phyloP scores from a whole-genome alignment of 768 basidiomycete genomes.

The Amanita exitialis region DNA sequence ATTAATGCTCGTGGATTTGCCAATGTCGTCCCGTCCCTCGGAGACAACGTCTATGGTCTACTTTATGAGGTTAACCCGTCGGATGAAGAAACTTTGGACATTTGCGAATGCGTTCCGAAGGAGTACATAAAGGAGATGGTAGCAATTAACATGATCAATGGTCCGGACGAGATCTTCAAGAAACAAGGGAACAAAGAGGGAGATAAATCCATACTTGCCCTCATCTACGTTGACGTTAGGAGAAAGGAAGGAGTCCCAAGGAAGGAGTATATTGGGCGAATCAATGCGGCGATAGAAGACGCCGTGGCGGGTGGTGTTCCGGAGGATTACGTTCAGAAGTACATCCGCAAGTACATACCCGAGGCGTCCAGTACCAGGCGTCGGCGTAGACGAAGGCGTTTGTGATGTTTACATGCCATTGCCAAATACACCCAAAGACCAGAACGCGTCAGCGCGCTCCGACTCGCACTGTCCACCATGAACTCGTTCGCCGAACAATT shows the following conservation, averaged over 20 bases:
- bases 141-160: conserved; percentile 15
- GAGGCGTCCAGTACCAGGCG: neutral
- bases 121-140: conserved; percentile 27
- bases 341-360: conserved; percentile 33
- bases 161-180: neutral
- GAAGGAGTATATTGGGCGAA: conserved; percentile 33
- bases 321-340: conserved; percentile 30
- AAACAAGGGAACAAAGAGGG: neutral
- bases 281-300: conserved; percentile 36
- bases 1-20: conserved; percentile 35
- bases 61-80: conserved; percentile 29
- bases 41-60: conserved; percentile 32
- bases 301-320: conserved; percentile 29
- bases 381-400: neutral
- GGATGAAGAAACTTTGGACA: conserved; percentile 33
- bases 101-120: conserved; percentile 28
- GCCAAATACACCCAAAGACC: conserved; percentile 3
- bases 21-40: conserved; percentile 29
- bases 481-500: conserved; percentile 61
- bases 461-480: conserved; percentile 35
- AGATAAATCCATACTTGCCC: conserved; percentile 9
- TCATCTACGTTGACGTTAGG: conserved; percentile 33
- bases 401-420: neutral
- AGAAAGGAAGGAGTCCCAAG: conserved; percentile 22
- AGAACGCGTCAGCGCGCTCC: conserved; percentile 34